Evolutionary conservation across 1,284 basidiomycete genomes (phyloP), one percentile per base, ranked within the genome.

Genomic region (Farysia itapuensis): DNA sequence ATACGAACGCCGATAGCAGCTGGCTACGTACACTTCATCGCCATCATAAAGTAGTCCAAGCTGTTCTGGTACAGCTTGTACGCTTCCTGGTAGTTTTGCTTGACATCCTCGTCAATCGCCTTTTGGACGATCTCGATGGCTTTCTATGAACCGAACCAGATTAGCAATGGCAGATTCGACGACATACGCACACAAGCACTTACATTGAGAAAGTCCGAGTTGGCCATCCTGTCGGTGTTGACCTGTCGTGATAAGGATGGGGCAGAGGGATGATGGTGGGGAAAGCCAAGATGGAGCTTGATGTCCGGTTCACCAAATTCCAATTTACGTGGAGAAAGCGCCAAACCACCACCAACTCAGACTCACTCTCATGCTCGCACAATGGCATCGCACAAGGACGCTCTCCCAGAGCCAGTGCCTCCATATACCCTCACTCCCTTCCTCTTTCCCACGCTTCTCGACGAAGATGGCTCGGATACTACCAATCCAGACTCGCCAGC

Each of bases 31-130:
- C 85, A 88, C 78, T 87, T 88, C 79, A 86, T 82, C 5, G 84
- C 84, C 79, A 97, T 87, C 88, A 97, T 92, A 78, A 98, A 98
- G 79, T 95, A 98, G 77, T 98, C 94, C 49, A 98, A 83, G 4
- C 90, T 84, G 82, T 97, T 95, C 80, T 89, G 88, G 45, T 74
- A 79, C 66, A 86, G 85, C 80, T 90, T 93, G 83, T 90, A 94
- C 15, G 93, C 92, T 74, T 94, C 91, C 33, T 84, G 80, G 79
- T 96, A 98, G 79, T 96, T 90, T 78, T 90, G 87, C 77, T 92
- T 92, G 64, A 84, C 83, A 80, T 98, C 94, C 68, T 90, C 89
- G 65, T 96, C 92, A 77, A 97, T 96, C 42, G 94, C 94, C 67
- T 85, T 84, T 79, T 94, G 89, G 33, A 97, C 92, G 58, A 96